Conservation (phyloP, 176 grass and related monocot genomes). For the Zoysia japonica region DNA sequence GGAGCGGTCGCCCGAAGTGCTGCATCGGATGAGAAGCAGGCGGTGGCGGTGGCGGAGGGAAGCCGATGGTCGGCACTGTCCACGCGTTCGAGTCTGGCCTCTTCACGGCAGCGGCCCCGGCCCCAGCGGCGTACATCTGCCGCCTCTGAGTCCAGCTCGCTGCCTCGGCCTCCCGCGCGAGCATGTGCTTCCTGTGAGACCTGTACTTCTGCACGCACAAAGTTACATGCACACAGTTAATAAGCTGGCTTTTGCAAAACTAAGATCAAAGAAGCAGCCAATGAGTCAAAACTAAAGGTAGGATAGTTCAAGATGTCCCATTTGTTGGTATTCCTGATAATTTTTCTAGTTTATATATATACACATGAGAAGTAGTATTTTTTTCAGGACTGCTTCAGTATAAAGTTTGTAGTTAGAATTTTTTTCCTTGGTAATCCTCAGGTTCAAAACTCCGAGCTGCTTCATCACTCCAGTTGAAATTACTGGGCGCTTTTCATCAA, state of each 20-base stretch:
- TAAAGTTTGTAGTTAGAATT: not conserved
- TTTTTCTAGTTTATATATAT: no score
- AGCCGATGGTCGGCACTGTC: constrained; percentile 67
- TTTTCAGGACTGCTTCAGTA: not conserved
- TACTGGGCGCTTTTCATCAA: not conserved
- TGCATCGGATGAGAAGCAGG: constrained; percentile 22
- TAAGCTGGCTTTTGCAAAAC: not conserved
- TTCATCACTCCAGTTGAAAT: not conserved
- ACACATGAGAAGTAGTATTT: no score
- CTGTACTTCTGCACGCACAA: constrained; percentile 72
- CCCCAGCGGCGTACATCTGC: constrained; percentile 48
- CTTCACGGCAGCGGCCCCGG: constrained; percentile 24
- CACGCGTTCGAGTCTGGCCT: constrained; percentile 50
- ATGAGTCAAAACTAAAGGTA: not conserved
- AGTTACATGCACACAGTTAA: not conserved
- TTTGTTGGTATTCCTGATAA: not conserved
- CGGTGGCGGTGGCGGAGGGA: constrained; percentile 36
- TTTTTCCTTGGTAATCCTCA: not conserved
- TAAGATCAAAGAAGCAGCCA: not conserved
- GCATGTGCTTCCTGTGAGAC: constrained; percentile 81
- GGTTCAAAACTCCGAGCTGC: not conserved
- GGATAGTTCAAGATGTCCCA: not conserved
- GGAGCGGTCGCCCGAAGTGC: constrained; percentile 50
- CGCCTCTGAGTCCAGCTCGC: constrained; percentile 64
- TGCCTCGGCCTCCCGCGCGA: constrained; percentile 70